A percentile compares a stretch with the other conserved stretches of the same genome.
Evolutionary conservation across 805 yeast genomes (phyloP).

Genomic region (Metschnikowia kofuensis): DNA sequence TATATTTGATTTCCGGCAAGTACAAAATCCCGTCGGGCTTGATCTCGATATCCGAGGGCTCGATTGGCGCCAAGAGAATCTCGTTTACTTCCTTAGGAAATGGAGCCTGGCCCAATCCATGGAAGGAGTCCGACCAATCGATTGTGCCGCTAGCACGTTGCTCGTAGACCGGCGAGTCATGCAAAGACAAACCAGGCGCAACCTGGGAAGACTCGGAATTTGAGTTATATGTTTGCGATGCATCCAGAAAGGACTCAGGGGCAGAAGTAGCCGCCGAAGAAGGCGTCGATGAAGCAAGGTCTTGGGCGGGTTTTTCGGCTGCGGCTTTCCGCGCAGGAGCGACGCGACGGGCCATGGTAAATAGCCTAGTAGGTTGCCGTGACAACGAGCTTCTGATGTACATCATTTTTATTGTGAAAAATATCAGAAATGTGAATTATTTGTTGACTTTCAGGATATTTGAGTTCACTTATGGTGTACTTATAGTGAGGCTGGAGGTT

Average conservation of each 20-base stretch:
- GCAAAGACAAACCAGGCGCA: slow-evolving; percentile 12
- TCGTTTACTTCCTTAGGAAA: slow-evolving; percentile 61
- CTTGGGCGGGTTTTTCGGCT: slow-evolving; percentile 2
- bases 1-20: slow-evolving; percentile 91
- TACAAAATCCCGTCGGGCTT: slow-evolving; percentile 93
- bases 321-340: slow-evolving; percentile 11
- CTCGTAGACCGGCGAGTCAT: slow-evolving; percentile 23
- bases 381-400: slow-evolving; percentile 2
- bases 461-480: no score
- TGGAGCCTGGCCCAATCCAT: slow-evolving; percentile 79
- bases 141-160: slow-evolving; percentile 23
- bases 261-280: not conserved
- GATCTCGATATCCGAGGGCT: slow-evolving; percentile 76
- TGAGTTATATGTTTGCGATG: not conserved
- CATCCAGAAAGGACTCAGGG: not conserved
- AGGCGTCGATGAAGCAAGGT: not conserved
- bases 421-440: not conserved
- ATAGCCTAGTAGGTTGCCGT: slow-evolving; percentile 8
- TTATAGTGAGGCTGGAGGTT: no score
- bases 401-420: not conserved
- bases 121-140: slow-evolving; percentile 86
- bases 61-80: slow-evolving; percentile 60
- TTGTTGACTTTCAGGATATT: not conserved
- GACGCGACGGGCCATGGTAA: slow-evolving; percentile 17
- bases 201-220: slow-evolving; percentile 1